phyloP scores from a whole-genome alignment of 306 rosid species.

The Lathyrus oleraceus region DNA sequence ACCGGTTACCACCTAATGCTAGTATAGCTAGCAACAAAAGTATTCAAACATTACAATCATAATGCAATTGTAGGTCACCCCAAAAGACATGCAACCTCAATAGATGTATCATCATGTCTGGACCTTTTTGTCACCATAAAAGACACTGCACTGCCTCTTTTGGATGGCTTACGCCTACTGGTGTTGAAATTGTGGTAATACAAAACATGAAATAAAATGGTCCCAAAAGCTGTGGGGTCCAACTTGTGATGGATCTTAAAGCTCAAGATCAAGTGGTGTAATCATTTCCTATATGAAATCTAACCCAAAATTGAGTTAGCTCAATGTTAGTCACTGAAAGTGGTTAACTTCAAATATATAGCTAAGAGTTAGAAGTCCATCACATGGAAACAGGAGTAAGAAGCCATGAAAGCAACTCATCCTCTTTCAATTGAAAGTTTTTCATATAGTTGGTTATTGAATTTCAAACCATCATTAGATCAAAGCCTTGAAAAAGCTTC shows the following conservation, averaged over 20 bases:
- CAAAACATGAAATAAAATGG: no score
- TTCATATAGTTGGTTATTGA: constrained; percentile 54
- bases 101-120: neutral
- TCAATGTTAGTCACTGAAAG: constrained; percentile 40
- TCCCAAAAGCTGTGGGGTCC: no score
- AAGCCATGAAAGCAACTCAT: constrained; percentile 24
- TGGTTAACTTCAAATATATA: neutral
- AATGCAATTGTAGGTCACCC: neutral
- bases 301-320: constrained; percentile 41
- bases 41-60: neutral
- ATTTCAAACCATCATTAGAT: constrained; percentile 68
- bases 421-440: constrained; percentile 58
- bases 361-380: constrained; percentile 43
- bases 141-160: neutral
- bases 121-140: neutral
- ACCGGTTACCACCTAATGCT: no score
- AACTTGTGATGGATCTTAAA: no score
- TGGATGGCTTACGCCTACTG: no score
- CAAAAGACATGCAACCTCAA: neutral
- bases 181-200: no score
- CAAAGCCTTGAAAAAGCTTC: constrained; percentile 46
- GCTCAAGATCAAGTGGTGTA: no score
- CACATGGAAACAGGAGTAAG: constrained; percentile 48
- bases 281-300: constrained; percentile 29
- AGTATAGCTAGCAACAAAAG: no score